phyloP scores from a whole-genome alignment of 2,329 filamentous ascomycete genomes.

The Amylocarpus encephaloides region DNA sequence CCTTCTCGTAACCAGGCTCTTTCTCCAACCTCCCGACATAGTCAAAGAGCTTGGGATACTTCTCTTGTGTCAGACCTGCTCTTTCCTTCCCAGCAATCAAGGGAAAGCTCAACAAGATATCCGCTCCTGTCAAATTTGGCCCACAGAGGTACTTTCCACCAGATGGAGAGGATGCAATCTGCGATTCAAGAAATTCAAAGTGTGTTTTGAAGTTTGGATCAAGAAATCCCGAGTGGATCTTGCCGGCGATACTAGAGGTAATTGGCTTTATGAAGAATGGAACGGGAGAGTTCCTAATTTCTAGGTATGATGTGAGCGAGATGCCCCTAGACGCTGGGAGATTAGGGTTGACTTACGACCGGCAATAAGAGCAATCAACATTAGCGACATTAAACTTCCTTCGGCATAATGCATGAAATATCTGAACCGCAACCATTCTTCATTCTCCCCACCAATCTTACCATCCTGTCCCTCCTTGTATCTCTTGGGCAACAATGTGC shows the following conservation, averaged over 20 bases:
- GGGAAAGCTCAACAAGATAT: conserved; percentile 47
- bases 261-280: conserved; percentile 66
- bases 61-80: conserved; percentile 33
- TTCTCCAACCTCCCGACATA: conserved; percentile 40
- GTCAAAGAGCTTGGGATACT: conserved; percentile 40
- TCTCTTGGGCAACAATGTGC: conserved; percentile 43
- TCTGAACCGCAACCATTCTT: conserved; percentile 52
- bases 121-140: conserved; percentile 41
- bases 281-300: conserved; percentile 48
- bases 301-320: conserved; percentile 24
- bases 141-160: conserved; percentile 46
- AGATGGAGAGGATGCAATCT: conserved; percentile 40
- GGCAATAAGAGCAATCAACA: conserved; percentile 60
- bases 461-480: conserved; percentile 54
- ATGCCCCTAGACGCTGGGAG: background rate
- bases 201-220: conserved; percentile 41
- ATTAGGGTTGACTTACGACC: conserved; percentile 34
- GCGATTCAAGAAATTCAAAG: conserved; percentile 44
- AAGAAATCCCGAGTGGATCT: conserved; percentile 40
- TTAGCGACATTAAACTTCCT: conserved; percentile 70
- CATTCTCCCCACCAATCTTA: conserved; percentile 53
- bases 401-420: conserved; percentile 81
- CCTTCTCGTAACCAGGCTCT: conserved; percentile 39
- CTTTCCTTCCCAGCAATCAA: conserved; percentile 38
- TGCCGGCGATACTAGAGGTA: conserved; percentile 45